phyloP scores from a whole-genome alignment of 2,329 filamentous ascomycete genomes.

The Microdochium trichocladiopsis region DNA sequence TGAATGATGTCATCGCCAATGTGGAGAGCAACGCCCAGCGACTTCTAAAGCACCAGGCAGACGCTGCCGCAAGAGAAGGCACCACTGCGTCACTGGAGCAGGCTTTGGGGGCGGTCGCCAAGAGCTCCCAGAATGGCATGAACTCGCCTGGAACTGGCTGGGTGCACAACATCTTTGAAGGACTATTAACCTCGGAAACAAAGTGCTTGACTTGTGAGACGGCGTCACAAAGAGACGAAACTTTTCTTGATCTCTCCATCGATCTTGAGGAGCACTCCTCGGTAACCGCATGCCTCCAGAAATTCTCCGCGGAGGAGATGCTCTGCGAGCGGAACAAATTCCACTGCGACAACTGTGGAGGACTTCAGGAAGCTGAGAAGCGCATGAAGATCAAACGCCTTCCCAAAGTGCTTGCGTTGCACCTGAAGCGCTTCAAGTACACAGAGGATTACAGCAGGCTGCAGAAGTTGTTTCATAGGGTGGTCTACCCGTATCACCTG shows the following conservation, averaged over 20 bases:
- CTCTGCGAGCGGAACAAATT: constrained; percentile 98
- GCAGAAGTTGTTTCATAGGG: constrained; percentile 93
- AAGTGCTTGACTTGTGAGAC: constrained; percentile 96
- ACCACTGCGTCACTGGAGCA: constrained; percentile 44
- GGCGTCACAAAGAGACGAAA: constrained; percentile 88
- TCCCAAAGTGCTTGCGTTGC: constrained; percentile 84
- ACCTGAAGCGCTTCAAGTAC: constrained; percentile 97
- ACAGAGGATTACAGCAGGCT: constrained; percentile 90
- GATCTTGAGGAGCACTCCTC: constrained; percentile 94
- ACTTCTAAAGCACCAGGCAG: constrained; percentile 42
- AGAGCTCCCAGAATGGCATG: constrained; percentile 27
- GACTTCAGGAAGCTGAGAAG: constrained; percentile 95
- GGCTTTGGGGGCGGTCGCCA: constrained; percentile 30
- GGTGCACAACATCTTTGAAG: constrained; percentile 97
- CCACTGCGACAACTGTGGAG: constrained; percentile 94
- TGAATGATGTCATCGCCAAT: constrained; percentile 94
- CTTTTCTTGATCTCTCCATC: constrained; percentile 91
- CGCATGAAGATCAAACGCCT: constrained; percentile 98
- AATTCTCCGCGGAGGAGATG: constrained; percentile 98
- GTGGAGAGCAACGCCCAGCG: constrained; percentile 81
- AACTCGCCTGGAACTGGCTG: constrained; percentile 66
- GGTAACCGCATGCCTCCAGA: constrained; percentile 87
- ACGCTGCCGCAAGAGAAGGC: constrained; percentile 27
- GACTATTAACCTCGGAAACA: constrained; percentile 89
- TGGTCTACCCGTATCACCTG: constrained; percentile 94